Evolutionary conservation across 768 basidiomycete species (phyloP).

Genomic region (Panaeolus papilionaceus): DNA sequence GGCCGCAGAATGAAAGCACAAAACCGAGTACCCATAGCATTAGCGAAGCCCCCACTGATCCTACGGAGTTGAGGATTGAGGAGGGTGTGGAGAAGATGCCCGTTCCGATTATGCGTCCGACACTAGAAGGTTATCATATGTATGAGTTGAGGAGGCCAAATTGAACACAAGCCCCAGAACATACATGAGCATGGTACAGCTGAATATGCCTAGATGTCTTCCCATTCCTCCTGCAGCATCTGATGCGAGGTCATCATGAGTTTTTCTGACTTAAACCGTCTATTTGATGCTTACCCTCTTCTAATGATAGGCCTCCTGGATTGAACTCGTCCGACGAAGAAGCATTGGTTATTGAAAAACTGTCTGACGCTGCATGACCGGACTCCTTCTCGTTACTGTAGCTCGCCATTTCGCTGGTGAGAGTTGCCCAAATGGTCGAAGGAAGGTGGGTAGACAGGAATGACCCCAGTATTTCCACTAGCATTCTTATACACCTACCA

Average conservation of each 20-base stretch:
- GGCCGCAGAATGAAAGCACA: slow-evolving; percentile 59
- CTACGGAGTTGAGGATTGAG: slow-evolving; percentile 60
- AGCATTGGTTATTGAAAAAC: neutral
- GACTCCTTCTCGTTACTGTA: neutral
- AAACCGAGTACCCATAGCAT: slow-evolving; percentile 72
- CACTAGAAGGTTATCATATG: slow-evolving; percentile 29
- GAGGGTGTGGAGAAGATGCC: slow-evolving; percentile 73
- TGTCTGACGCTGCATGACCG: neutral
- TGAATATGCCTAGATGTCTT: slow-evolving; percentile 60
- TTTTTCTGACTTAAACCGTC: neutral
- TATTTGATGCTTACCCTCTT: slow-evolving; percentile 46
- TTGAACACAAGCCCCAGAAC: slow-evolving; percentile 16
- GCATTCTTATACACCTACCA: neutral
- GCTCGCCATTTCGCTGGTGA: neutral
- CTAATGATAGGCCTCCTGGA: slow-evolving; percentile 52
- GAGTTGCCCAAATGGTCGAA: neutral
- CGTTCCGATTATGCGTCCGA: slow-evolving; percentile 65
- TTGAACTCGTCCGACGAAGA: slow-evolving; percentile 24
- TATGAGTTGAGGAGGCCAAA: neutral
- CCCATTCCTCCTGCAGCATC: slow-evolving; percentile 63
- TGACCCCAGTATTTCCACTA: neutral
- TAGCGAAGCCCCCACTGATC: slow-evolving; percentile 63
- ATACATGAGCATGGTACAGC: slow-evolving; percentile 61
- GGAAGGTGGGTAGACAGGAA: neutral
- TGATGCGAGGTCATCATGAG: slow-evolving; percentile 22